Conservation (phyloP, 331 rosid genomes). For the Quercus tomentella region DNA sequence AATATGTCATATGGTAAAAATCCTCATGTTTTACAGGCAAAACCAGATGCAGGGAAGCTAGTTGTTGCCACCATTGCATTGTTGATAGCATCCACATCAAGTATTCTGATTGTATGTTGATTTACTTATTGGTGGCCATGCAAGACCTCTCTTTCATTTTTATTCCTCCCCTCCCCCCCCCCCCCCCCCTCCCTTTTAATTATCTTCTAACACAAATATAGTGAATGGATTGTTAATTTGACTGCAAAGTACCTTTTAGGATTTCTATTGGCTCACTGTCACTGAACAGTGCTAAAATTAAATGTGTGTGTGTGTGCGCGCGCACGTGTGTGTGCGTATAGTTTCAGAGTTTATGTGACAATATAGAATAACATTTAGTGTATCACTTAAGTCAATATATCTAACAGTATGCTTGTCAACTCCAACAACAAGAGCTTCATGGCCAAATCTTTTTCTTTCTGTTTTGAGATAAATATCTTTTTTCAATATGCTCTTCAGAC, state of each 20-base stretch:
- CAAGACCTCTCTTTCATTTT: neutral
- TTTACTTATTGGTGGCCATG: neutral
- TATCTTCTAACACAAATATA: neutral
- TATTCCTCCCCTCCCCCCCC: too few relatives aligned
- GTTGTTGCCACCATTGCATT: slow-evolving; percentile 7
- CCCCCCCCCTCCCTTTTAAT: neutral
- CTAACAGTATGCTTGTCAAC: neutral
- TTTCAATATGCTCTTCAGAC: neutral
- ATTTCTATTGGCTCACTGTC: neutral
- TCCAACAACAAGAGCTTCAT: neutral
- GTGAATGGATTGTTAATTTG: neutral
- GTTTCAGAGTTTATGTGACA: neutral
- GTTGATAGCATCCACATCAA: slow-evolving; percentile 2
- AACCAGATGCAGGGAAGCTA: neutral
- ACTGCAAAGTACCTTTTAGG: neutral
- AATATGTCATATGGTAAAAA: neutral
- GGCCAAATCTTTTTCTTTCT: neutral
- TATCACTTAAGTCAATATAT: neutral
- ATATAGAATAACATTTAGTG: neutral
- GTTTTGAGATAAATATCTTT: neutral
- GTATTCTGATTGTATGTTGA: slow-evolving; percentile 2
- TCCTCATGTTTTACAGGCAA: neutral
- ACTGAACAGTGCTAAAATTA: too few relatives aligned
- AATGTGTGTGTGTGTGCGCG: too few relatives aligned
- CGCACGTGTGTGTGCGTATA: neutral